Evolutionary conservation across 495 filamentous ascomycete genomes (phyloP).

Genomic region (Staphylotrichum tortipilum): DNA sequence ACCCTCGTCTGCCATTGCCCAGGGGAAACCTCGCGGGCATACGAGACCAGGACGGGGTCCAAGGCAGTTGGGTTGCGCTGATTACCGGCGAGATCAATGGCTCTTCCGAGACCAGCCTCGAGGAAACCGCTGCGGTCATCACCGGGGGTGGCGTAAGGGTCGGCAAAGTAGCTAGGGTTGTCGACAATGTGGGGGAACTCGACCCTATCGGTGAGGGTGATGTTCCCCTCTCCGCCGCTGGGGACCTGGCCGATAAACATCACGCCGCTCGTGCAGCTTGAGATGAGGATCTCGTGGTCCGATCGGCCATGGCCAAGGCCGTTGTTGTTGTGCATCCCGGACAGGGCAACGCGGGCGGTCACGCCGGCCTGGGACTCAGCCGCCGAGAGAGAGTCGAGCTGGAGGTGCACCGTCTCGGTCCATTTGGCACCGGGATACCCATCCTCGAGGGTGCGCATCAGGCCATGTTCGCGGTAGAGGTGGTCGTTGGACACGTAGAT

Average conservation of each 20-base stretch:
- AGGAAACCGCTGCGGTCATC: conserved; percentile 50
- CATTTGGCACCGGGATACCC: conserved; percentile 25
- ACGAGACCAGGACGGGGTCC: conserved; percentile 43
- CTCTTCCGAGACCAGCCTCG: conserved; percentile 40
- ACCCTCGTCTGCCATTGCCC: conserved; percentile 34
- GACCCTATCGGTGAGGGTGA: conserved; percentile 37
- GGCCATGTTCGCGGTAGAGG: conserved; percentile 37
- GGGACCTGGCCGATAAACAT: conserved; percentile 23
- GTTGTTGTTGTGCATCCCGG: conserved; percentile 44
- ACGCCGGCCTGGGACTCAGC: conserved; percentile 26
- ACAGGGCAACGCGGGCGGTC: conserved; percentile 35
- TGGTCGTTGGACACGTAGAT: conserved; percentile 59
- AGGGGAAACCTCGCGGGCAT: conserved; percentile 19
- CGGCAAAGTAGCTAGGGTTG: conserved; percentile 49
- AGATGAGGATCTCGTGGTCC: conserved; percentile 41
- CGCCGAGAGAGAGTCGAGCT: conserved; percentile 10
- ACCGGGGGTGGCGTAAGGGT: conserved; percentile 42
- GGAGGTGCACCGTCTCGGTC: conserved; percentile 28
- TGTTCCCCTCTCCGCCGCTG: conserved; percentile 27
- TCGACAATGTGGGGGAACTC: conserved; percentile 41
- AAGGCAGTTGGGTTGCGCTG: conserved; percentile 30
- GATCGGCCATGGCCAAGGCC: conserved; percentile 47
- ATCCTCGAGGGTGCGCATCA: conserved; percentile 37
- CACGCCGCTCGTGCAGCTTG: conserved; percentile 27
- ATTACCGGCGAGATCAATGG: conserved; percentile 26